Base-by-base conservation (phyloP, 148 eudicot genomes). In the Vaccinium corymbosum region DNA sequence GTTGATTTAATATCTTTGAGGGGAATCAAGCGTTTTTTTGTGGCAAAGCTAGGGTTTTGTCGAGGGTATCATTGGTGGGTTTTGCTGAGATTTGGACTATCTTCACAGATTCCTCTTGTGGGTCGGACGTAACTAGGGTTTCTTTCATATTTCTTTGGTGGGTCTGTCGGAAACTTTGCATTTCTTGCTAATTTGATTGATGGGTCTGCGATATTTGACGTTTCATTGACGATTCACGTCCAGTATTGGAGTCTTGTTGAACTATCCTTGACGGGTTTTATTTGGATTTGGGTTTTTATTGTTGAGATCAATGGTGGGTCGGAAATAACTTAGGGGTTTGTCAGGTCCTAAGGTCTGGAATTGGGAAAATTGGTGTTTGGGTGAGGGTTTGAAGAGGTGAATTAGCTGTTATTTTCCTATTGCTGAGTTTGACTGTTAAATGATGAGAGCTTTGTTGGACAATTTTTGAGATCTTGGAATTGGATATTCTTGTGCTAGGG, bases 11-110 rank as follows among this genome's bases (percentile, higher is more conserved):
- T 19, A 19, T 48, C 27, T 73, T 19, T 7, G 42, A 32, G 72
- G 81, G 46, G 77, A 50, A 85, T 55, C 85, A 27, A 8, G 76
- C 66, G 68, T 20, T 80, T 81, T 83, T 70, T 84, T 22, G 22
- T 32, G 62, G 51, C 29, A 64, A 42, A 75, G 55, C 83, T 84
- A 73, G 89, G 89, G 85, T 80, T 86, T 79, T 66, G 32, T 35
- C 15, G 52, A 17, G 53, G 52, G 22, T 20, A 75, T 48, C 78
- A 22, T 46, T 10, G 78, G 78, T 42, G 55, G 78, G 52, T 75
- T 20, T 20, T 48, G 52, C 52, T 22, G 52, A 75, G 55, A n/a
- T 46, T 75, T 46, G 55, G 52, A 25, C 78, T 74, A 9, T 74
- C 46, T 42, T 75, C 19, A 16, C 52, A 48, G 53, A 75, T 75